These are phyloP conservation scores for Wickerhamiella infanticola DNA, from an alignment of 1,139 yeast species.

Conservation along the genomic window DNA sequence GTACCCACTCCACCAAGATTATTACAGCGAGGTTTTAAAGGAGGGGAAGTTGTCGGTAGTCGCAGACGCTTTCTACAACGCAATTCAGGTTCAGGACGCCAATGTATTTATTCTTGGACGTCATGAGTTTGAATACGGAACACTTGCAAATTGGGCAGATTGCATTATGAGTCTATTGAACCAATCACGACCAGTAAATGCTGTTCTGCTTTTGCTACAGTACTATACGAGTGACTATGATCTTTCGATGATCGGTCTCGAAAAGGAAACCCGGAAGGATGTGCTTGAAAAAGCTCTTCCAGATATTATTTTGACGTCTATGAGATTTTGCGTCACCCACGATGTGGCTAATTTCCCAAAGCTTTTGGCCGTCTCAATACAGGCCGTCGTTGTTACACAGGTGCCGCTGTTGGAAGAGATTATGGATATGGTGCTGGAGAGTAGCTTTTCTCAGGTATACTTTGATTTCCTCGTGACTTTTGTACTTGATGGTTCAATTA, in stretches of 20 bases:
- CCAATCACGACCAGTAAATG: conserved; percentile 35
- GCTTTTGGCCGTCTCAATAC: conserved; percentile 26
- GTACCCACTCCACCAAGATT: conserved; percentile 30
- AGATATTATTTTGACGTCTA: conserved; percentile 39
- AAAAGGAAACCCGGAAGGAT: conserved; percentile 30
- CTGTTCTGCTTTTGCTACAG: conserved; percentile 38
- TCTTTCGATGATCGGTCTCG: conserved; percentile 31
- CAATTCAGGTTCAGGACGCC: conserved; percentile 30
- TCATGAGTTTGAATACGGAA: conserved; percentile 38
- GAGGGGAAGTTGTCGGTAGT: conserved; percentile 17
- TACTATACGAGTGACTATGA: conserved; percentile 40
- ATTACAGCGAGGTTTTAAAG: conserved; percentile 18
- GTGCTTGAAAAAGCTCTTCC: conserved; percentile 41
- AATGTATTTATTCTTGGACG: conserved; percentile 36
- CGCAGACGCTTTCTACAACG: conserved; percentile 24
- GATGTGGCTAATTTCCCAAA: conserved; percentile 12
- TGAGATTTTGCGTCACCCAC: conserved; percentile 28
- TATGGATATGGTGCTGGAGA: conserved; percentile 32
- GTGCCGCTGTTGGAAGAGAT: conserved; percentile 36
- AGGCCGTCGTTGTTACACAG: conserved; percentile 28
- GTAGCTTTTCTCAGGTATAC: conserved; percentile 25
- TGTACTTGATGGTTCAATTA: conserved; percentile 34
- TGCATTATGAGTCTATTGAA: conserved; percentile 35
- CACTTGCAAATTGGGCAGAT: conserved; percentile 64
- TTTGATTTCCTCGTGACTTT: conserved; percentile 38